Conservation (phyloP, 106 monocot species). For the Chionographis japonica region DNA sequence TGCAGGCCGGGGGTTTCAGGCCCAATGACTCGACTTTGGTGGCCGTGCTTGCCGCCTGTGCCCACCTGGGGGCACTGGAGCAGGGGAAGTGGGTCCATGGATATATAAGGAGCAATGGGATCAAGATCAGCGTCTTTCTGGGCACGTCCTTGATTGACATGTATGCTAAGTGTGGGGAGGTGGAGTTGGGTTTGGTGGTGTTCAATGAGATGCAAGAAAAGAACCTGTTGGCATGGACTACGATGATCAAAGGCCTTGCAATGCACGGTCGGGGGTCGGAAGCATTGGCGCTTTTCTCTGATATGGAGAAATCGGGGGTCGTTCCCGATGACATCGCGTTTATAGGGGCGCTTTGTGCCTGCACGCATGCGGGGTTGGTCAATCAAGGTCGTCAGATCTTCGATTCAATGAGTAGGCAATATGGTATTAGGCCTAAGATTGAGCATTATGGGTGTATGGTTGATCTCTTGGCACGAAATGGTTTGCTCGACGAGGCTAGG, state of each 20-base stretch:
- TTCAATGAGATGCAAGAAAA: conserved; percentile 39
- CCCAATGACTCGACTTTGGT: conserved; percentile 38
- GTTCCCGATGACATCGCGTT: conserved; percentile 52
- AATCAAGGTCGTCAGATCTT: conserved; percentile 32
- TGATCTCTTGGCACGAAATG: conserved; percentile 43
- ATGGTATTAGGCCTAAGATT: conserved; percentile 40
- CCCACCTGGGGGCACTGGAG: conserved; percentile 41
- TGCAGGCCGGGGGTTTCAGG: conserved; percentile 33
- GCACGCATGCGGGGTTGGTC: conserved; percentile 55
- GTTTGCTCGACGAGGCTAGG: conserved; percentile 44
- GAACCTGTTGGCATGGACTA: conserved; percentile 55
- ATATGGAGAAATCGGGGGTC: conserved; percentile 50
- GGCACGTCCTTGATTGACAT: conserved; percentile 59
- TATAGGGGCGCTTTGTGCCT: conserved; percentile 50
- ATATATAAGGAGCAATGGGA: conserved; percentile 20
- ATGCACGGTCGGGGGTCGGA: conserved; percentile 44
- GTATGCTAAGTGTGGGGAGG: conserved; percentile 61
- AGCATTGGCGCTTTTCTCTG: conserved; percentile 38
- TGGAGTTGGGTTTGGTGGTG: conserved; percentile 39
- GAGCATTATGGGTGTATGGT: conserved; percentile 83
- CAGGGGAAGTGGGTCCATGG: conserved; percentile 61
- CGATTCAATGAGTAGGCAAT: conserved; percentile 25
- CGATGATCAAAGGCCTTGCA: conserved; percentile 42
- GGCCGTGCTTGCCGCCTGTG: conserved; percentile 47
- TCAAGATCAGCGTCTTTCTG: conserved; percentile 25